These are phyloP conservation scores for Penicillium sp. DNA, from an alignment of 2,329 filamentous ascomycete genomes.

Conservation along the genomic window DNA sequence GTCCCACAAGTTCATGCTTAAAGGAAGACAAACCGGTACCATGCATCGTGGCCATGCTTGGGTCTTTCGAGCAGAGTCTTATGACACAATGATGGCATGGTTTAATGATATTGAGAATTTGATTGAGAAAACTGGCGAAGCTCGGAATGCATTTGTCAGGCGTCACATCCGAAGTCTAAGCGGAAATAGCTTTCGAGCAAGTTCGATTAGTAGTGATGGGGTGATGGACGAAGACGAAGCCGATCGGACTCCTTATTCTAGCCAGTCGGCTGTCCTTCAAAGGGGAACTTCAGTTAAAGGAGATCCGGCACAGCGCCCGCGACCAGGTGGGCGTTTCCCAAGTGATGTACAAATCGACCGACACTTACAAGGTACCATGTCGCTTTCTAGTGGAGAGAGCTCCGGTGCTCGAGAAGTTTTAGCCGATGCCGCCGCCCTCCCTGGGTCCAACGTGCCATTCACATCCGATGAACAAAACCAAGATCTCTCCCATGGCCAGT, in stretches of 20 bases:
- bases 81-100: slow-evolving; percentile 97
- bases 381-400: slow-evolving; percentile 76
- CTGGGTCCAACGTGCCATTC: slow-evolving; percentile 41
- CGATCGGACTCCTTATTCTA: slow-evolving; percentile 62
- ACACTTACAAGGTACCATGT: slow-evolving; percentile 74
- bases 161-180: slow-evolving; percentile 76
- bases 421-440: slow-evolving; percentile 55
- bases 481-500: slow-evolving; percentile 13
- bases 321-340: slow-evolving; percentile 94
- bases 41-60: slow-evolving; percentile 78
- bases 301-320: slow-evolving; percentile 61
- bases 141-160: slow-evolving; percentile 81
- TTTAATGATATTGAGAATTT: slow-evolving; percentile 88
- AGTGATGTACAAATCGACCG: slow-evolving; percentile 86
- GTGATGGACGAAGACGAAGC: slow-evolving; percentile 70
- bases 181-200: slow-evolving; percentile 54
- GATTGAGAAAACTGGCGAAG: slow-evolving; percentile 83
- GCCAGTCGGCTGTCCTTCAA: slow-evolving; percentile 44
- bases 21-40: slow-evolving; percentile 85
- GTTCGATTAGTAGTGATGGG: slow-evolving; percentile 70
- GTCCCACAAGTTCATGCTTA: slow-evolving; percentile 97
- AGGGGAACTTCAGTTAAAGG: slow-evolving; percentile 34
- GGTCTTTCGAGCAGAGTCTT: slow-evolving; percentile 64
- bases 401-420: slow-evolving; percentile 63
- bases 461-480: slow-evolving; percentile 31